These are phyloP conservation scores for Hippophae tibetana DNA, from an alignment of 306 rosid species.

Conservation along the genomic window DNA sequence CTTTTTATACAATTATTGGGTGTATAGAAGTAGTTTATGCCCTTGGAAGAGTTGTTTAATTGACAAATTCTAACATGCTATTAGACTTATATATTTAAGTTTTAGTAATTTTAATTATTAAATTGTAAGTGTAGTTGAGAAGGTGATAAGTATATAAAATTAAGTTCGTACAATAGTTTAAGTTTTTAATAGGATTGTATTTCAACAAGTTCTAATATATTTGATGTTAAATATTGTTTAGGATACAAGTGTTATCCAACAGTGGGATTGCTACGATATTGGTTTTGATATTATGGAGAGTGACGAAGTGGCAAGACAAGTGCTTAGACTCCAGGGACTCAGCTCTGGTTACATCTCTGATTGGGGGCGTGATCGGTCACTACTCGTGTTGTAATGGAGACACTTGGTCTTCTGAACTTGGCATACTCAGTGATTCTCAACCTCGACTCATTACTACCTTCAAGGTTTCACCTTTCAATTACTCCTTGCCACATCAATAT, in stretches of 20 bases:
- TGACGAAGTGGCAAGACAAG: slow-evolving; percentile 46
- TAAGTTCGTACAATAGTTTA: neutral
- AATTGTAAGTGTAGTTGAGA: neutral
- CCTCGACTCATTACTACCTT: slow-evolving; percentile 82
- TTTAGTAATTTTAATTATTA: neutral
- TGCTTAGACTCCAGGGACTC: slow-evolving; percentile 73
- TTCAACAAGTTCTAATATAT: neutral
- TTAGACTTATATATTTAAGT: neutral
- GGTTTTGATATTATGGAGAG: slow-evolving; percentile 46
- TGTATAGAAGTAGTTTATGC: no score
- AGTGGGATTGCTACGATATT: slow-evolving; percentile 65
- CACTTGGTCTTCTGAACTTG: slow-evolving; percentile 97
- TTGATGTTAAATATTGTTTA: slow-evolving; percentile 13
- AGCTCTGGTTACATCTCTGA: slow-evolving; percentile 48
- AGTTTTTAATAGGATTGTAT: neutral
- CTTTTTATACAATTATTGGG: no score
- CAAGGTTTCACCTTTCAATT: slow-evolving; percentile 36
- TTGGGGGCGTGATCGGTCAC: slow-evolving; percentile 84
- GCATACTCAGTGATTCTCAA: slow-evolving; percentile 65
- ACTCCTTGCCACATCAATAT: neutral
- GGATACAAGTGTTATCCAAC: slow-evolving; percentile 81
- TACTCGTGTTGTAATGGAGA: slow-evolving; percentile 91
- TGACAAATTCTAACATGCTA: no score
- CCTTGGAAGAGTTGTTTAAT: no score
- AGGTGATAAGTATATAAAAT: no score